Percentiles rank a stretch among this genome's conserved stretches.
Evolutionary conservation across 371 early-diverging fungal genomes (phyloP).

Genomic region (Mortierella sp.): DNA sequence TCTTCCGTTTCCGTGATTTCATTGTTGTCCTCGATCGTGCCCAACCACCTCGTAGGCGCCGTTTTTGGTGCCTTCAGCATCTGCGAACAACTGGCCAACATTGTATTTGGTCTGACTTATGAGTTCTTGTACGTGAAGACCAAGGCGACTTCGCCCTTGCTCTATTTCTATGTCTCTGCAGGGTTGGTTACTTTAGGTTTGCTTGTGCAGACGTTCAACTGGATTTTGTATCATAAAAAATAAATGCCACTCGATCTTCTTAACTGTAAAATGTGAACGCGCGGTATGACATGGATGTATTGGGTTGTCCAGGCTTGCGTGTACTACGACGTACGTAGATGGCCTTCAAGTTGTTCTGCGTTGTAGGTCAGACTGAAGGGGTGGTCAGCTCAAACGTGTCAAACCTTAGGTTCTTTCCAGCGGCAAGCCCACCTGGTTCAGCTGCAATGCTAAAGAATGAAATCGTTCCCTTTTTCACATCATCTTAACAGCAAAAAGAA

Average conservation of each 20-base stretch:
- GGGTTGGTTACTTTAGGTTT: not conserved
- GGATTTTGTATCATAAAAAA: constrained; percentile 1
- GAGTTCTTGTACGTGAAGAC: constrained; percentile 20
- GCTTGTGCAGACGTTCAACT: not conserved
- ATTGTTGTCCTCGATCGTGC: constrained; percentile 17
- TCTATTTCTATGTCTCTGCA: constrained; percentile 11
- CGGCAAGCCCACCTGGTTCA: too few species aligned
- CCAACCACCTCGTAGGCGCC: constrained; percentile 8
- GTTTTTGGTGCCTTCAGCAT: constrained; percentile 20
- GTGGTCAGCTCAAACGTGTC: too few species aligned
- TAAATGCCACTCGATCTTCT: not conserved
- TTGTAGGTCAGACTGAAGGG: too few species aligned
- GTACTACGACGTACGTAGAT: too few species aligned
- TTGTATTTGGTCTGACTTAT: not conserved
- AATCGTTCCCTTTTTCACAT: too few species aligned
- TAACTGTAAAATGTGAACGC: not conserved
- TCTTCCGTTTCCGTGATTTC: constrained; percentile 1
- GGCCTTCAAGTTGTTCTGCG: too few species aligned
- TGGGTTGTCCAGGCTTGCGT: too few species aligned
- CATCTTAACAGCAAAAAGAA: too few species aligned
- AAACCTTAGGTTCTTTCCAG: too few species aligned
- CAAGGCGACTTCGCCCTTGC: constrained; percentile 25
- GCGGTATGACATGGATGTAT: too few species aligned
- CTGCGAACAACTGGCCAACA: not conserved
- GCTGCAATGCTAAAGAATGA: too few species aligned